A percentile compares a stretch with the other conserved stretches of the same genome.
phyloP scores from a whole-genome alignment of 2,329 filamentous ascomycete species.

The Microsporum canis region DNA sequence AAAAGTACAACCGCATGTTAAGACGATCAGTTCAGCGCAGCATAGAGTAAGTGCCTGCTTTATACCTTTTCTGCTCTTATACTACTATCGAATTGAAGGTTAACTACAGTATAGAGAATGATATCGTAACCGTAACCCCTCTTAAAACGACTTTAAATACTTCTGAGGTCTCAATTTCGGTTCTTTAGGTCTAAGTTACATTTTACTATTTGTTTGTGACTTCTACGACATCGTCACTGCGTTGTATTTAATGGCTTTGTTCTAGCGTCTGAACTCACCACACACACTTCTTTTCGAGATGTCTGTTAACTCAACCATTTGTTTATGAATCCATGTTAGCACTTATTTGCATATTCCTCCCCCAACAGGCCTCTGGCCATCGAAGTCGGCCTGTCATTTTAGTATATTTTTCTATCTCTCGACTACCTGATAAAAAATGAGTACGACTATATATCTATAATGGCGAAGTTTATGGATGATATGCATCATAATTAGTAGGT shows the following conservation, averaged over 20 bases:
- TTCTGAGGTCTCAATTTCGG: background rate
- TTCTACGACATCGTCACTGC: background rate
- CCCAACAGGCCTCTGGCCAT: background rate
- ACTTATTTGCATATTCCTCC: background rate
- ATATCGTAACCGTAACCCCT: background rate
- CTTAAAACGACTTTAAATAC: background rate
- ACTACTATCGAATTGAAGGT: background rate
- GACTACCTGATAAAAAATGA: too few species aligned
- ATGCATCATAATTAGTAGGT: too few species aligned
- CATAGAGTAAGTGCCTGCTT: constrained; percentile 20
- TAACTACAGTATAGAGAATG: background rate
- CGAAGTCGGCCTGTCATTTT: background rate
- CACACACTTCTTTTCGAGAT: background rate
- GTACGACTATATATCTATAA: too few species aligned
- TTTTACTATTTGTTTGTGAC: background rate
- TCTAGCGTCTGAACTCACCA: background rate
- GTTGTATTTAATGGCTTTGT: background rate
- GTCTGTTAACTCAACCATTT: background rate
- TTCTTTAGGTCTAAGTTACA: background rate
- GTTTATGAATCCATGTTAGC: background rate
- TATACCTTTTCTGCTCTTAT: background rate
- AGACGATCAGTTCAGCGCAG: constrained; percentile 57
- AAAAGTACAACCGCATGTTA: constrained; percentile 70
- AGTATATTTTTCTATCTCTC: background rate
- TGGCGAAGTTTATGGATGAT: too few species aligned